Evolutionary conservation across 495 filamentous ascomycete species (phyloP), one percentile per base, ranked within the genome.

Genomic region (Trichoderma erinaceum): DNA sequence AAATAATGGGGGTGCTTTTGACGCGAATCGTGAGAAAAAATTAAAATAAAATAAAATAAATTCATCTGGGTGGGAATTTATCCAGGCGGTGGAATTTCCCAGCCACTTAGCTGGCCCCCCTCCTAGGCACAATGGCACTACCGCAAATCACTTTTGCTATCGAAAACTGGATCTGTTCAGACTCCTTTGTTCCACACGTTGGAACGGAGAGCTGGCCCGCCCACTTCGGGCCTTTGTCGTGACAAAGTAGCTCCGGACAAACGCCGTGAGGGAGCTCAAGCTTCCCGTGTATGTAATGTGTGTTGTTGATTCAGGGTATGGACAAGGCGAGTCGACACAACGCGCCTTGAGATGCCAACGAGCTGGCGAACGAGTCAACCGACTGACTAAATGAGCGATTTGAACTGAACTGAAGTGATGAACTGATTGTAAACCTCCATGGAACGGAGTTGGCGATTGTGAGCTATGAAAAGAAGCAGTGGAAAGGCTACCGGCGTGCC

Each of bases 101-200:
- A 21, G n/a, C 50, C 50, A 21, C 50, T 21, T 13, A 21, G 48
- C 16, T 4, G 10, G 18, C 27, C 21, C 23, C 23, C 11, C 10
- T 61, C 56, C 56, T 25, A 61, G 56, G 23, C 56, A 61, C 11
- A 61, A 38, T 38, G 35, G 35, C 35, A 7, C 35, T 38, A 10
- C 23, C 23, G 56, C 27, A 32, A 61, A 32, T 61, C 25, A 61
- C 56, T 29, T 29, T 18, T 21, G 27, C 56, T 4, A 27, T 10
- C 23, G 15, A 18, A 61, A 61, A 29, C 56, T 25, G 6, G 56
- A 38, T 16, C 25, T 32, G 6, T 29, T 7, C 21, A 27, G 48
- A 52, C 56, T 21, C 56, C 27, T 61, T 32, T 61, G 56, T 61
- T 32, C 56, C 56, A 61, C 56, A 27, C 10, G n/a, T 61, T 61